Conservation (phyloP, 108 stramenopile species). For the Halocafeteria seosinensis region DNA sequence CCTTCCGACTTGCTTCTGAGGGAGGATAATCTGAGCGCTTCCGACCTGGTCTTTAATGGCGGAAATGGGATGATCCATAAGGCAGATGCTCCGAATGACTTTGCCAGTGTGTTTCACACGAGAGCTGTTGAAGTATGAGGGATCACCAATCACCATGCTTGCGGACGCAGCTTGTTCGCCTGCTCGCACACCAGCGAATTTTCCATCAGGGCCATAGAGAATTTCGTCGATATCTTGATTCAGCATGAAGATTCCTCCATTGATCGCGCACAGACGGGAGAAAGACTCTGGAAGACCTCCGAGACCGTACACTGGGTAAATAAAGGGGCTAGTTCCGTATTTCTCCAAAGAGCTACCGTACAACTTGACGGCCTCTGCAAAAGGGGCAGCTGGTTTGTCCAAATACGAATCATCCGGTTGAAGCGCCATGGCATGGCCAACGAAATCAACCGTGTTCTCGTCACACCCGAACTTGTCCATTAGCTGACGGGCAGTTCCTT, state of each 20-base stretch:
- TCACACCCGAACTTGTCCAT: conserved; percentile 75
- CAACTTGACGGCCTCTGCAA: conserved; percentile 67
- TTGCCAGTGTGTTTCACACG: conserved; percentile 57
- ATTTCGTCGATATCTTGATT: conserved; percentile 90
- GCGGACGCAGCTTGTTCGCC: conserved; percentile 74
- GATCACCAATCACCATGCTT: conserved; percentile 83
- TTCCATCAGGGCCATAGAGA: conserved; percentile 57
- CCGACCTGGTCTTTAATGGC: conserved; percentile 51
- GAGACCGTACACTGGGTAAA: conserved; percentile 94
- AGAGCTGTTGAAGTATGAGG: conserved; percentile 68
- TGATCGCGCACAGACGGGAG: conserved; percentile 89
- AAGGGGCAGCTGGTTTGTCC: conserved; percentile 62
- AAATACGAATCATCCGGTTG: conserved; percentile 76
- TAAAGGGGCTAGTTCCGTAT: conserved; percentile 87
- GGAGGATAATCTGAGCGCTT: conserved; percentile 88
- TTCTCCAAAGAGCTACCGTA: conserved; percentile 76
- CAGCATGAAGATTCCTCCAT: conserved; percentile 98
- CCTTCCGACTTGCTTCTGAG: conserved; percentile 77
- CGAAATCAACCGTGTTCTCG: conserved; percentile 86
- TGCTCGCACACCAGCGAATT: conserved; percentile 68
- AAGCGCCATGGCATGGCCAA: conserved; percentile 95
- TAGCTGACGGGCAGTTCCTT: conserved; percentile 79
- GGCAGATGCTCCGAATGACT: conserved; percentile 87
- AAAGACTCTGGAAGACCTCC: conserved; percentile 95
- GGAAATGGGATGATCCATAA: conserved; percentile 85